These are phyloP conservation scores for Pinus taeda DNA, from an alignment of 75 land plant genomes.

Conservation along the genomic window DNA sequence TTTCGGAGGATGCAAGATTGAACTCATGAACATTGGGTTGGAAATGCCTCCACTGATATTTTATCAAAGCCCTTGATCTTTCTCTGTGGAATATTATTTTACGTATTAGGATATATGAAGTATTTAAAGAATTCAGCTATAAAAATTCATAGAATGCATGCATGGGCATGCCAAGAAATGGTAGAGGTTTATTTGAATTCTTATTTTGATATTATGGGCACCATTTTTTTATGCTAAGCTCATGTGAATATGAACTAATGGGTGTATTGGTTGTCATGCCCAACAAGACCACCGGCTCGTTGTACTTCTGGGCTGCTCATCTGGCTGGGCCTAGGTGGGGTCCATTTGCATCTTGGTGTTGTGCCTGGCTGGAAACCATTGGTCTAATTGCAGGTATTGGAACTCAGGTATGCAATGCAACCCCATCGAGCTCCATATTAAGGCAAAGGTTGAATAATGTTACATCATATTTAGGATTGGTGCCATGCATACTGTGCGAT, in stretches of 20 bases:
- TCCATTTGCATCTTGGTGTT: conserved; percentile 91
- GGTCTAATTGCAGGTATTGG: conserved; percentile 89
- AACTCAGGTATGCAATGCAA: conserved; percentile 54
- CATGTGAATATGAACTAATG: conserved; percentile 4
- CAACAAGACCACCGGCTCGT: conserved; percentile 81
- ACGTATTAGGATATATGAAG: too few relatives aligned
- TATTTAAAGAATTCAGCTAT: too few relatives aligned
- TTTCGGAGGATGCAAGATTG: too few relatives aligned
- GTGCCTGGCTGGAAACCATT: conserved; percentile 93
- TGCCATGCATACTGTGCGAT: background rate
- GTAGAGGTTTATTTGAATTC: background rate
- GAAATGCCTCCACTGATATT: too few relatives aligned
- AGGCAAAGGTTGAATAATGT: background rate
- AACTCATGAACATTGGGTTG: too few relatives aligned
- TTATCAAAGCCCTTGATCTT: too few relatives aligned
- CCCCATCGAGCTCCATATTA: conserved; percentile 1
- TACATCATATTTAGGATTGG: background rate
- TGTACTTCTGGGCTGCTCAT: conserved; percentile 95
- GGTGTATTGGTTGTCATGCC: background rate
- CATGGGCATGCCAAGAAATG: background rate
- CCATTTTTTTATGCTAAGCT: background rate
- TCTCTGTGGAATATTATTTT: too few relatives aligned
- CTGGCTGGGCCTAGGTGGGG: conserved; percentile 89
- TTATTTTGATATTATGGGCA: background rate
- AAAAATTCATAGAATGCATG: too few relatives aligned